Percentiles rank a stretch among this genome's conserved stretches.
These are phyloP conservation scores for Allodekkera sacchari DNA, from an alignment of 805 yeast species.

Conservation along the genomic window DNA sequence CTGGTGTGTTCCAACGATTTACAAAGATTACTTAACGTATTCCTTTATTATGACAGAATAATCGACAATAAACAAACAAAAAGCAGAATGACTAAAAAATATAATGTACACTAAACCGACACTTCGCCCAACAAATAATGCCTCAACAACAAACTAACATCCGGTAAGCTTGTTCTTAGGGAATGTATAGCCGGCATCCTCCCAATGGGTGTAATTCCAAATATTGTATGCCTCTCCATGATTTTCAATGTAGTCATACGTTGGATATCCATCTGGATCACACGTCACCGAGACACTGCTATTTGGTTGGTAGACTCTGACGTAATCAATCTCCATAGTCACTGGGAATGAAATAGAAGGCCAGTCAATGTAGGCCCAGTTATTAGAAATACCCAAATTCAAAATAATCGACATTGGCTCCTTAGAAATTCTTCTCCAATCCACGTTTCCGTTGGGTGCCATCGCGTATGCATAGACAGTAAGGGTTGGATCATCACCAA, in stretches of 20 bases:
- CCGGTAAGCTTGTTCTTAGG: constrained; percentile 60
- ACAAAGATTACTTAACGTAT: too few species aligned
- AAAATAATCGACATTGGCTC: constrained; percentile 90
- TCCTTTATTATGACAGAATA: too few species aligned
- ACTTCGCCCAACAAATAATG: too few species aligned
- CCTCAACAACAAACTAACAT: constrained; percentile 20
- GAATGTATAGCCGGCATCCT: constrained; percentile 56
- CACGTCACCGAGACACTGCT: constrained; percentile 59
- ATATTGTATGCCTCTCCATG: constrained; percentile 67
- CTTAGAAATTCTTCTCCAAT: constrained; percentile 69
- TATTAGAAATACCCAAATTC: constrained; percentile 84
- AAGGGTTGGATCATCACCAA: constrained; percentile 72
- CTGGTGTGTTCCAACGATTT: too few species aligned
- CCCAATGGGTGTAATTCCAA: constrained; percentile 68
- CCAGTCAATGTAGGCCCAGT: constrained; percentile 96
- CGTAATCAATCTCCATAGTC: constrained; percentile 70
- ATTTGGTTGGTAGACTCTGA: constrained; percentile 84
- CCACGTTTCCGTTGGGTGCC: constrained; percentile 87
- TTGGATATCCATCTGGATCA: constrained; percentile 83
- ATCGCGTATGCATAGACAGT: constrained; percentile 68
- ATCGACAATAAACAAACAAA: too few species aligned
- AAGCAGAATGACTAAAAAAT: too few species aligned
- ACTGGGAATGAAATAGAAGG: constrained; percentile 70
- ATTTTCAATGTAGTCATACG: constrained; percentile 66
- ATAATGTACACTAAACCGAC: too few species aligned